phyloP scores from a whole-genome alignment of 2,329 filamentous ascomycete species.

The Diaporthe sp. region DNA sequence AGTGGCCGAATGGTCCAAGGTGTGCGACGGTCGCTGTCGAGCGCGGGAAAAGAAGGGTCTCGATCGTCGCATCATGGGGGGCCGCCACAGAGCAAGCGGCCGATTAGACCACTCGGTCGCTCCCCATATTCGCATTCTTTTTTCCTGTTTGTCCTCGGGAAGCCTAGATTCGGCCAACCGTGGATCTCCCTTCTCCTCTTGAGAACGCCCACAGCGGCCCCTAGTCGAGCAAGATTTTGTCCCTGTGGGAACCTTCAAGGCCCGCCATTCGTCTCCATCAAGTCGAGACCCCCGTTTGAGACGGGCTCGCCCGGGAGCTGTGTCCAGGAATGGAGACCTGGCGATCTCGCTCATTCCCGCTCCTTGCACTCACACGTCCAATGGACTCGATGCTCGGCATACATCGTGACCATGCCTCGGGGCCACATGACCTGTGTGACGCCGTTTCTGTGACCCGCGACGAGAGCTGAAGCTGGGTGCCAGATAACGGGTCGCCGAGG shows the following conservation, averaged over 20 bases:
- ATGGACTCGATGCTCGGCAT: slow-evolving; percentile 29
- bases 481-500: slow-evolving; percentile 28
- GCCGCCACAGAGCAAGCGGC: not conserved
- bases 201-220: slow-evolving; percentile 12
- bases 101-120: slow-evolving; percentile 2
- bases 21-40: not conserved
- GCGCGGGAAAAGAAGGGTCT: slow-evolving; percentile 19
- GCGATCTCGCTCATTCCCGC: slow-evolving; percentile 26
- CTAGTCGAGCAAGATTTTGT: slow-evolving; percentile 28
- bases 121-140: slow-evolving; percentile 4
- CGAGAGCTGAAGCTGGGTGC: slow-evolving; percentile 23
- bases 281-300: slow-evolving; percentile 11
- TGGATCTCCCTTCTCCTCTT: slow-evolving; percentile 9
- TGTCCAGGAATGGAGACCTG: slow-evolving; percentile 16
- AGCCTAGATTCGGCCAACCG: slow-evolving; percentile 28
- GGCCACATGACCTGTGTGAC: slow-evolving; percentile 35
- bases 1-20: not conserved
- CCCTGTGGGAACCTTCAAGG: slow-evolving; percentile 30
- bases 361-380: slow-evolving; percentile 30
- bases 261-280: slow-evolving; percentile 17
- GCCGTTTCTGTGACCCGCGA: slow-evolving; percentile 25
- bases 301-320: slow-evolving; percentile 33
- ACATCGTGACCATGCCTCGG: slow-evolving; percentile 34
- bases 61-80: slow-evolving; percentile 20
- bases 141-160: slow-evolving; percentile 23